phyloP scores from a whole-genome alignment of 2,329 filamentous ascomycete species.

The Aspergillus versicolor region DNA sequence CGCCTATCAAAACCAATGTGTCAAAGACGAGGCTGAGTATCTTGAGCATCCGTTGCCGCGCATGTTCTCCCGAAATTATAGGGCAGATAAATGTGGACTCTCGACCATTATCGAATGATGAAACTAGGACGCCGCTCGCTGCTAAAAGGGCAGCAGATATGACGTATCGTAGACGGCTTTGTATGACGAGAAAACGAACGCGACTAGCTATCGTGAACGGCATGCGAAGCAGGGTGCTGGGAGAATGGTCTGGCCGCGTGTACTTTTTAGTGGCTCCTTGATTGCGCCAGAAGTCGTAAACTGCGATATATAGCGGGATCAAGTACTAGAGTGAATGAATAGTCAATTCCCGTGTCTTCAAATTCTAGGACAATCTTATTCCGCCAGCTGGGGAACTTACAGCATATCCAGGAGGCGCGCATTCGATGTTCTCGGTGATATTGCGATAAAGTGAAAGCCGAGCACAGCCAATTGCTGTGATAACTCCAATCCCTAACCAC shows the following conservation, averaged over 20 bases:
- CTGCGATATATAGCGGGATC: conserved; percentile 42
- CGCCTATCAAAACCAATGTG: conserved; percentile 37
- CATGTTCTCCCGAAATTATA: conserved; percentile 32
- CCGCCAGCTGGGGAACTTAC: conserved; percentile 23
- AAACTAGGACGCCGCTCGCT: conserved; percentile 38
- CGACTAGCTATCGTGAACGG: conserved; percentile 30
- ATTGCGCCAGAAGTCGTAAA: conserved; percentile 42
- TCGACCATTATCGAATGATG: conserved; percentile 35
- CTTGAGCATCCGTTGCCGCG: conserved; percentile 39
- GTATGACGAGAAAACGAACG: conserved; percentile 29
- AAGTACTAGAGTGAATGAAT: conserved; percentile 26
- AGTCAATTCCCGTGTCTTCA: neutral
- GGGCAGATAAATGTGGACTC: conserved; percentile 53
- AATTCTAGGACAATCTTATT: neutral
- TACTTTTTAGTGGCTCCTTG: conserved; percentile 25
- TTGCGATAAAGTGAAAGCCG: conserved; percentile 43
- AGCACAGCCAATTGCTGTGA: conserved; percentile 26
- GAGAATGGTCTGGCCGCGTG: conserved; percentile 16
- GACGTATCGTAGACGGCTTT: conserved; percentile 38
- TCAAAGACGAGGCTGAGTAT: conserved; percentile 43
- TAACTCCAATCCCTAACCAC: conserved; percentile 23
- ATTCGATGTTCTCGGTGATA: conserved; percentile 45
- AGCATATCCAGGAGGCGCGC: conserved; percentile 35
- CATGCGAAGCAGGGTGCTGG: conserved; percentile 17
- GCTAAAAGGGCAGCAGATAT: conserved; percentile 39